phyloP scores from a whole-genome alignment of 768 basidiomycete genomes.

The Phylloporus scabripes region DNA sequence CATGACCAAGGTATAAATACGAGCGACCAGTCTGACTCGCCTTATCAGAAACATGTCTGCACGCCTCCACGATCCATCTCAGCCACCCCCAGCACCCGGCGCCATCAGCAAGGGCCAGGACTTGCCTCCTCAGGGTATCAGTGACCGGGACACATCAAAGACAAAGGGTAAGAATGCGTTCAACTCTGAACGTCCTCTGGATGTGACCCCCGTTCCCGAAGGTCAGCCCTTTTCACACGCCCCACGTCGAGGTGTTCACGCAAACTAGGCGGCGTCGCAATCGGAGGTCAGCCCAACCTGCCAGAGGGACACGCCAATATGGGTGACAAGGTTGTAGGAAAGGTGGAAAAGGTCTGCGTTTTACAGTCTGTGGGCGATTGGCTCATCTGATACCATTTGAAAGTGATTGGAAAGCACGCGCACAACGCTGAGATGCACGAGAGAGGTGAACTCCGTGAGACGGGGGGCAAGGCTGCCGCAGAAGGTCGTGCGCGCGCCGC shows the following conservation, averaged over 20 bases:
- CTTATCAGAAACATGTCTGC: slow-evolving; percentile 8
- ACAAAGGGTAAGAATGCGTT: slow-evolving; percentile 20
- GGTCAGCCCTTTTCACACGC: slow-evolving; percentile 17
- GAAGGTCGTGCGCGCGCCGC: slow-evolving; percentile 37
- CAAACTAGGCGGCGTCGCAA: slow-evolving; percentile 23
- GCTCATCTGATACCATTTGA: slow-evolving; percentile 1
- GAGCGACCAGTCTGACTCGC: not conserved
- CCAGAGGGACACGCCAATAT: slow-evolving; percentile 37
- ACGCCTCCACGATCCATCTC: slow-evolving; percentile 43
- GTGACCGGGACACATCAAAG: too few species aligned
- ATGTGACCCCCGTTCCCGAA: slow-evolving; percentile 32
- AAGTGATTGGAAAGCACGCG: slow-evolving; percentile 48
- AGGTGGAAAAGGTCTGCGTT: slow-evolving; percentile 47
- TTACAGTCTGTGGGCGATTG: not conserved
- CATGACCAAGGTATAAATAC: slow-evolving; percentile 13
- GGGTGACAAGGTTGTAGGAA: slow-evolving; percentile 53
- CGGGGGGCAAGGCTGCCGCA: slow-evolving; percentile 45
- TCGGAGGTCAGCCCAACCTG: slow-evolving; percentile 18
- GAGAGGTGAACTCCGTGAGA: slow-evolving; percentile 51
- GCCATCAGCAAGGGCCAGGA: not conserved
- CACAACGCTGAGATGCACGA: slow-evolving; percentile 48
- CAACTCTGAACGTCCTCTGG: slow-evolving; percentile 32
- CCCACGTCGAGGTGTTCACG: not conserved
- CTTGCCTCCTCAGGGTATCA: not conserved
- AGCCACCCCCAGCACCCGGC: slow-evolving; percentile 39